Evolutionary conservation across 495 filamentous ascomycete species (phyloP).

Genomic region (Lophiostoma macrostomum): DNA sequence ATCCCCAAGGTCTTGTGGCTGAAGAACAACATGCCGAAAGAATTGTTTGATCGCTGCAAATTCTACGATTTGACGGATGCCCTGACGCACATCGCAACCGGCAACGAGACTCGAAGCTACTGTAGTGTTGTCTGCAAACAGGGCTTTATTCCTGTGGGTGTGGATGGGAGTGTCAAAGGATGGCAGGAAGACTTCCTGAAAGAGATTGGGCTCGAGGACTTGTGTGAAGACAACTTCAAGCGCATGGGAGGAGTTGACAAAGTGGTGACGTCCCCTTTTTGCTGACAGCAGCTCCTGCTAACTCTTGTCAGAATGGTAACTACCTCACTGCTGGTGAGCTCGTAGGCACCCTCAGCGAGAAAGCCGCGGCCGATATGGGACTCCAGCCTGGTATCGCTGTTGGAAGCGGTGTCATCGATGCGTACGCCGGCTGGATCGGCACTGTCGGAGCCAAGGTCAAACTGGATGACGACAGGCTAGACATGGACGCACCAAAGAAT

Average conservation of each 20-base stretch:
- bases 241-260: slow-evolving; percentile 89
- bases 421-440: slow-evolving; percentile 97
- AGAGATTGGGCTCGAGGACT: slow-evolving; percentile 76
- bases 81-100: slow-evolving; percentile 94
- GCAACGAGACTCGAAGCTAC: slow-evolving; percentile 84
- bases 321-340: slow-evolving; percentile 89
- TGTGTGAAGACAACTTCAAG: slow-evolving; percentile 81
- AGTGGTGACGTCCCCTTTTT: slow-evolving; percentile 62
- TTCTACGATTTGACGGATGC: slow-evolving; percentile 94
- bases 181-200: slow-evolving; percentile 94
- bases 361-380: slow-evolving; percentile 77
- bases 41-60: slow-evolving; percentile 85
- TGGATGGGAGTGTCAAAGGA: slow-evolving; percentile 95
- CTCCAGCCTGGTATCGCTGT: slow-evolving; percentile 86
- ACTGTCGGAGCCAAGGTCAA: slow-evolving; percentile 95
- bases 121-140: slow-evolving; percentile 96
- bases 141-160: slow-evolving; percentile 88
- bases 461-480: slow-evolving; percentile 59
- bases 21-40: slow-evolving; percentile 95
- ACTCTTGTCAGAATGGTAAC: slow-evolving; percentile 68
- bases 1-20: slow-evolving; percentile 97
- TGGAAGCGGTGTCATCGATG: slow-evolving; percentile 94
- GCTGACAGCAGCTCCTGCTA: slow-evolving; percentile 26
- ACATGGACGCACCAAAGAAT: slow-evolving; percentile 60
- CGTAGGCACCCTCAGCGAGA: slow-evolving; percentile 78